Percentiles rank a stretch among this genome's conserved stretches.
phyloP scores from a whole-genome alignment of 495 filamentous ascomycete species.

The Hyphodiscus hymeniophilus region DNA sequence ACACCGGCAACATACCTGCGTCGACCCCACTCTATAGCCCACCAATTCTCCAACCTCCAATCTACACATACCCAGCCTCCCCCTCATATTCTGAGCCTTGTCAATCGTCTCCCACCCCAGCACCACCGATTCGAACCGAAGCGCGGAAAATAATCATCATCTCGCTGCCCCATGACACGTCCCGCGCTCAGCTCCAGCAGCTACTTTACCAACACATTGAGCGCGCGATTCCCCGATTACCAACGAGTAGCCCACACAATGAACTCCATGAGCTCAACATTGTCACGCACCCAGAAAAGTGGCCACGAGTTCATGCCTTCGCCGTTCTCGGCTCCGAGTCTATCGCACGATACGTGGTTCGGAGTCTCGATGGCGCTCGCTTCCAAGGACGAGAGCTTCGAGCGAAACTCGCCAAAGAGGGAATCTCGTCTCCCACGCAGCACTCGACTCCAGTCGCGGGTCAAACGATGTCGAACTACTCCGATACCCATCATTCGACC shows the following conservation, averaged over 20 bases:
- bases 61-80: background rate
- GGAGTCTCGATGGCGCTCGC: conserved; percentile 1
- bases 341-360: conserved; percentile 6
- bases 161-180: conserved; percentile 1
- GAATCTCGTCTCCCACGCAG: background rate
- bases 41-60: background rate
- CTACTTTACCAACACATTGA: background rate
- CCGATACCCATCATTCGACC: background rate
- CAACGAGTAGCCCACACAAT: background rate
- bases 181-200: background rate
- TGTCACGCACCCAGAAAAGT: conserved; percentile 1
- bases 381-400: conserved; percentile 3
- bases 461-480: background rate
- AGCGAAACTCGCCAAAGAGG: conserved; percentile 14
- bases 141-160: conserved; percentile 17
- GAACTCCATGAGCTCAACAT: conserved; percentile 7
- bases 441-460: background rate
- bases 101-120: background rate
- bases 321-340: conserved; percentile 4
- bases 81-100: background rate
- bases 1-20: conserved; percentile 7
- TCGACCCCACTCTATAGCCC: background rate
- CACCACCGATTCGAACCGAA: conserved; percentile 5
- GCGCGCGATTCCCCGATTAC: background rate
- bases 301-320: conserved; percentile 12